Base-by-base conservation (phyloP, 345 rosid species). In the Brassica incana region DNA sequence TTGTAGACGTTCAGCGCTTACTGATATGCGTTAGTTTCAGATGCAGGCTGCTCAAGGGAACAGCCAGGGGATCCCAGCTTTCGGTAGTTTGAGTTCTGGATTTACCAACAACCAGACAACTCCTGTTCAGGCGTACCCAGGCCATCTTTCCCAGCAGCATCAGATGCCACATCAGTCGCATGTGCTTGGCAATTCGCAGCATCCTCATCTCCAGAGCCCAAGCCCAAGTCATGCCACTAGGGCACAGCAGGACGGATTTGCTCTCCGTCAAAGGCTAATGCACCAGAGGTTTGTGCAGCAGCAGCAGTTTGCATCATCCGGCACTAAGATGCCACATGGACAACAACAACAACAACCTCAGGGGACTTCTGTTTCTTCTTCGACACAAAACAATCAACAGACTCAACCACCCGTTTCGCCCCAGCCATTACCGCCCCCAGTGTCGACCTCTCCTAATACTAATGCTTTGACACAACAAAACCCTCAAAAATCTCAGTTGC, bases 1-100 rank as follows among this genome's bases (percentile, higher is more conserved):
- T 62, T 77, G 74, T 77, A 73, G 78, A 40, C 20, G 6, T 78
- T 67, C 64, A 60, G 45, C 27, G 14, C 52, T 73, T 69, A 80
- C 80, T 80, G 77, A 75, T 80, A 79, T 78, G 73, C 87, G 87
- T 25, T 92, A 95, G 80, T 90, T 86, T 79, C 87, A 87, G 79
- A 86, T 90, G 89, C 98, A 90, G 85, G 88, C 83, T 74, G 76
- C 90, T 60, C 97, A 90, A 82, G 95, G 91, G 68, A 90, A 74
- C 76, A 76, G 78, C 78, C 97, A 84, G 72, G 97, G 90, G 75
- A 76, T 86, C 84, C 86, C 93, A 70, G 88, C 90, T 78, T 90
- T 89, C 79, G 87, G 84, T 83, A 91, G 90, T 40, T 43, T 91
- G 83, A 90, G 87, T 81, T 78, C 97, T 81, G 85, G 88, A 64